Evolutionary conservation across 345 rosid genomes (phyloP).

Genomic region (Eucalyptus decipiens): DNA sequence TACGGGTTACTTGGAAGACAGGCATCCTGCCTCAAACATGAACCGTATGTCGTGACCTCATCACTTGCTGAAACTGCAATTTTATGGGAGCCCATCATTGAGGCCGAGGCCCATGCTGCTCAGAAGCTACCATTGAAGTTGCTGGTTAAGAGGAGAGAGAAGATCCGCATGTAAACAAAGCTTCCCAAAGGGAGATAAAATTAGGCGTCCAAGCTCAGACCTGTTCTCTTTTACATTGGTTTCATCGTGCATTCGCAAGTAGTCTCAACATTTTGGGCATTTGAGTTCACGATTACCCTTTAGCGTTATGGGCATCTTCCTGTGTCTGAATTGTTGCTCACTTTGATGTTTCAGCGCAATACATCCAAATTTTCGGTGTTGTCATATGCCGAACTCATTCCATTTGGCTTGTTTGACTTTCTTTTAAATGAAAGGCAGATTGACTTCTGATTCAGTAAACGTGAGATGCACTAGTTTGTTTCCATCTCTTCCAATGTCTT

Average conservation of each 20-base stretch:
- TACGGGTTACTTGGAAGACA: rapidly evolving
- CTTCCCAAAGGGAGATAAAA: neutral
- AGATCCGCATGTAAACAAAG: neutral
- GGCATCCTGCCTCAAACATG: rapidly evolving
- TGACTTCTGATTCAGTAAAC: too few relatives aligned
- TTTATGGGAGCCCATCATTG: too few relatives aligned
- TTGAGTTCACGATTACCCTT: neutral
- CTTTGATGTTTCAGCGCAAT: neutral
- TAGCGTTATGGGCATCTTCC: neutral
- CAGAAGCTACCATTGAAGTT: rapidly evolving
- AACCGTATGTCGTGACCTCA: too few relatives aligned
- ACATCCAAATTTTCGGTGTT: too few relatives aligned
- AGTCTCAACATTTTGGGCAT: neutral
- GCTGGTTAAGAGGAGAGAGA: neutral
- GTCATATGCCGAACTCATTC: neutral
- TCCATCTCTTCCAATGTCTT: neutral
- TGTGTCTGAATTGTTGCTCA: rapidly evolving
- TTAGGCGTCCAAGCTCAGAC: neutral
- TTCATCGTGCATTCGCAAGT: neutral
- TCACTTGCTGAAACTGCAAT: rapidly evolving
- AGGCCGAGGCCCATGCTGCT: too few relatives aligned
- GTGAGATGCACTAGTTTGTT: neutral
- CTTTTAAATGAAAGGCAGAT: neutral
- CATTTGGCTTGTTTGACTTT: neutral
- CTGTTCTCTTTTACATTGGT: neutral